Evolutionary conservation across 1,139 yeast species (phyloP), one percentile per base, ranked within the genome.

Genomic region (Insectozyma bohioensis): DNA sequence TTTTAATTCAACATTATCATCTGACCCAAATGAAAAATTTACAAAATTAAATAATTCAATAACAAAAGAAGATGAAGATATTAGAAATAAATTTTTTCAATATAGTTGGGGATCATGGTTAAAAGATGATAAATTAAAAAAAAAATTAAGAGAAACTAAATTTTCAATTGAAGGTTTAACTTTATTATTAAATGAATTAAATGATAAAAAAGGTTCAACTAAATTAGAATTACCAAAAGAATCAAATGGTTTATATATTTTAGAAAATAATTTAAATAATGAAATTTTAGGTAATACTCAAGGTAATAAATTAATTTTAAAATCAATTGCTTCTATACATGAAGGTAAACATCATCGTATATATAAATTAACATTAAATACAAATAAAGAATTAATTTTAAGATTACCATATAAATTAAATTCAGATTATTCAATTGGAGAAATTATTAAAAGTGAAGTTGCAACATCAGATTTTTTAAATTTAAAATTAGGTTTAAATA

Each of bases 51-150:
- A 74, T 23, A 85, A 83, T 47, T 72, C 76, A 37, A n/a, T n/a
- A n/a, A n/a, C n/a, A n/a, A n/a, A n/a, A n/a, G n/a, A n/a, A n/a
- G 61, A 69, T 32, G 88, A 83, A 49, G 88, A 90, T 12, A 71
- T 78, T 41, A 74, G 95, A 56, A 76, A 75, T 40, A 73, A 79
- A 33, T 86, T 90, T 50, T 90, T 86, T 67, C 78, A 83, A 52
- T 92, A 88, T 56, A 70, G 92, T 3, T 90, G 97, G 95, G 98
- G 98, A 30, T 74, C 95, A 4, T 92, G 97, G 97, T 64, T 90
- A 51, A 76, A 72, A 41, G 78, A 90, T 52, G 95, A 90, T 54
- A 74, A 72, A 41, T 61, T 61, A 25, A 92, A 90, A 55, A 81
- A 85, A 51, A 75, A 72, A 8, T 78, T 76, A 47, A 78, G 97